phyloP scores from a whole-genome alignment of 805 yeast genomes.

The Lachancea fermentati region DNA sequence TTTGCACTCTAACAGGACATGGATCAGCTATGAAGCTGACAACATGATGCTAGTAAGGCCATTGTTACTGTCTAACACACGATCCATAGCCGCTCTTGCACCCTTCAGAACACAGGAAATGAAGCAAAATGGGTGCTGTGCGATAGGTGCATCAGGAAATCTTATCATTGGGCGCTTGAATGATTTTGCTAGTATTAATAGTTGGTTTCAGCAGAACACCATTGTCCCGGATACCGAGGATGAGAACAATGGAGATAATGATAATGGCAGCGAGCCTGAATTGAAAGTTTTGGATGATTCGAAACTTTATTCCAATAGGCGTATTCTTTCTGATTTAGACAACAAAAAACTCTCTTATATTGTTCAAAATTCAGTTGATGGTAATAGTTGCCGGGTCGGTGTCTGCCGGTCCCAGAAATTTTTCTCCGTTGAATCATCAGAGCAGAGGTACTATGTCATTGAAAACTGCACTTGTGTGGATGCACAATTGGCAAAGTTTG shows the following conservation, averaged over 20 bases:
- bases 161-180: conserved; percentile 26
- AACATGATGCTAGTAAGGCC: conserved; percentile 26
- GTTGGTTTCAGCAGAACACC: conserved; percentile 20
- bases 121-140: conserved; percentile 26
- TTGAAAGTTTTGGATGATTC: conserved; percentile 8
- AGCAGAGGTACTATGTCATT: conserved; percentile 4
- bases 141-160: conserved; percentile 21
- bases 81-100: conserved; percentile 11
- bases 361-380: conserved; percentile 41
- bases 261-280: conserved; percentile 10
- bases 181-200: conserved; percentile 15
- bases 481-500: conserved; percentile 24
- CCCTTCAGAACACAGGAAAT: conserved; percentile 22
- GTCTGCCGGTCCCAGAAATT: conserved; percentile 1
- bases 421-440: conserved; percentile 1
- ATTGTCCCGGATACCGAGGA: conserved; percentile 1
- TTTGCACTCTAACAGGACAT: conserved; percentile 31
- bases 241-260: conserved; percentile 5
- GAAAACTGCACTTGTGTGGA: conserved; percentile 10
- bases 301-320: conserved; percentile 9
- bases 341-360: conserved; percentile 34
- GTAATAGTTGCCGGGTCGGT: conserved; percentile 12
- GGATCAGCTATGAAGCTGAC: conserved; percentile 29
- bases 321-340: conserved; percentile 10
- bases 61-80: conserved; percentile 16